A percentile compares a stretch with the other conserved stretches of the same genome.
phyloP scores from a whole-genome alignment of 345 rosid species.

The Geranium rotundifolium region DNA sequence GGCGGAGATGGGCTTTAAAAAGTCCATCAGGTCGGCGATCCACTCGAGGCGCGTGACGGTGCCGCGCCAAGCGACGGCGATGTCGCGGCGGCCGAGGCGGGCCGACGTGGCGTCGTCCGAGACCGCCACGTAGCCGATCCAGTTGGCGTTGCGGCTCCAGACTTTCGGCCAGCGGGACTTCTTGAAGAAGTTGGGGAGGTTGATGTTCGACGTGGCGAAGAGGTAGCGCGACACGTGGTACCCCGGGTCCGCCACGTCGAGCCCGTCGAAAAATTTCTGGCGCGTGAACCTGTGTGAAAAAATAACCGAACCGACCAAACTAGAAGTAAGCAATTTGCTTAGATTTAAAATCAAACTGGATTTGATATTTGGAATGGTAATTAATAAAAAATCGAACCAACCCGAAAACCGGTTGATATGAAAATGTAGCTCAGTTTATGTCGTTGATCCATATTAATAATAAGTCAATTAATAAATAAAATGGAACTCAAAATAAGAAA shows the following conservation, averaged over 20 bases:
- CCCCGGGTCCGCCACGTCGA: conserved; percentile 35
- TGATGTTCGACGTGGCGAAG: conserved; percentile 63
- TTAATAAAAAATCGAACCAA: too few relatives aligned
- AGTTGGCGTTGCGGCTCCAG: conserved; percentile 76
- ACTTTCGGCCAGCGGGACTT: conserved; percentile 75
- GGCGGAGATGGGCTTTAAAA: conserved; percentile 32
- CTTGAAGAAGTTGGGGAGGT: conserved; percentile 74
- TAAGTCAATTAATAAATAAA: too few relatives aligned
- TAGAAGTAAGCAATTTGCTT: too few relatives aligned
- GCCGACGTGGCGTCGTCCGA: conserved; percentile 38
- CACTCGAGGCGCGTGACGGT: conserved; percentile 72
- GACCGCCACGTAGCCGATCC: conserved; percentile 83
- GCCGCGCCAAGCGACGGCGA: conserved; percentile 66
- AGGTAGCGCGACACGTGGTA: conserved; percentile 56
- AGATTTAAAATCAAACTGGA: too few relatives aligned
- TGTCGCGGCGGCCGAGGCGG: conserved; percentile 64
- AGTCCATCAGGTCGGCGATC: conserved; percentile 70
- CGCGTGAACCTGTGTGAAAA: too few relatives aligned
- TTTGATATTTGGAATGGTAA: too few relatives aligned
- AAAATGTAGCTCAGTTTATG: too few relatives aligned
- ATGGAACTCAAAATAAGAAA: too few relatives aligned
- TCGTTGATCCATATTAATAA: too few relatives aligned
- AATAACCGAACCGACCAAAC: too few relatives aligned
- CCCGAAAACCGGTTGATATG: too few relatives aligned
- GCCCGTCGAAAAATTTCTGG: conserved; percentile 37